A percentile compares a stretch with the other conserved stretches of the same genome.
Conservation (phyloP, 768 basidiomycete genomes). For the Panus rudis region DNA sequence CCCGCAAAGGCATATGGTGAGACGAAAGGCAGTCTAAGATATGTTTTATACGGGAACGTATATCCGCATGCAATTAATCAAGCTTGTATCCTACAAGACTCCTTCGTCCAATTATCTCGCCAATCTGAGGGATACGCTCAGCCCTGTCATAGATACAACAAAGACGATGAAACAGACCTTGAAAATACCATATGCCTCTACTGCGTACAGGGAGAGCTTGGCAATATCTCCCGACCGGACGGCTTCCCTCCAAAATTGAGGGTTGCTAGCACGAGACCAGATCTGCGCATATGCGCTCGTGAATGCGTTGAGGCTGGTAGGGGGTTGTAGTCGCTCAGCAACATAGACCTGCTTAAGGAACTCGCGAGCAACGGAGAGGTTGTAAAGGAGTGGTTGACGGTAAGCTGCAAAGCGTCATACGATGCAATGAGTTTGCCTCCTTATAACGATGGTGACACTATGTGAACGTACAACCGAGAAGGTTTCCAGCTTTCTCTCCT, state of each 20-base stretch:
- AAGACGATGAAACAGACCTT: slow-evolving; percentile 42
- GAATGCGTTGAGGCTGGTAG: slow-evolving; percentile 47
- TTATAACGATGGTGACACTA: slow-evolving; percentile 16
- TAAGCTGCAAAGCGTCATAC: slow-evolving; percentile 42
- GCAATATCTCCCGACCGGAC: slow-evolving; percentile 58
- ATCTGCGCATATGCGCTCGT: slow-evolving; percentile 56
- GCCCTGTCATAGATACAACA: neutral
- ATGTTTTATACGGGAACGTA: too few relatives aligned
- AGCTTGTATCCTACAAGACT: slow-evolving; percentile 74
- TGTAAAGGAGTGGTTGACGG: slow-evolving; percentile 72
- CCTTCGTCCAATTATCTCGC: slow-evolving; percentile 81
- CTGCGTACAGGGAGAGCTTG: slow-evolving; percentile 63
- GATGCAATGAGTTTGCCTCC: neutral
- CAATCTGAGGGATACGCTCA: slow-evolving; percentile 43
- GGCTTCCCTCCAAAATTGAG: slow-evolving; percentile 55
- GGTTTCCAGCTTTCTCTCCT: slow-evolving; percentile 46
- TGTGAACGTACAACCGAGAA: slow-evolving; percentile 45
- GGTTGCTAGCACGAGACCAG: slow-evolving; percentile 52
- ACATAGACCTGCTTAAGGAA: slow-evolving; percentile 52
- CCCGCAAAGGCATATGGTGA: too few relatives aligned
- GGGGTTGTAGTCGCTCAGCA: slow-evolving; percentile 54
- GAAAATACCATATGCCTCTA: slow-evolving; percentile 89
- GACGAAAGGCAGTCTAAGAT: too few relatives aligned
- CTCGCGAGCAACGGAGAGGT: slow-evolving; percentile 70
- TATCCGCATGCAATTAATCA: slow-evolving; percentile 22